phyloP scores from a whole-genome alignment of 2,329 filamentous ascomycete genomes.

The Ophiocordyceps sinensis region DNA sequence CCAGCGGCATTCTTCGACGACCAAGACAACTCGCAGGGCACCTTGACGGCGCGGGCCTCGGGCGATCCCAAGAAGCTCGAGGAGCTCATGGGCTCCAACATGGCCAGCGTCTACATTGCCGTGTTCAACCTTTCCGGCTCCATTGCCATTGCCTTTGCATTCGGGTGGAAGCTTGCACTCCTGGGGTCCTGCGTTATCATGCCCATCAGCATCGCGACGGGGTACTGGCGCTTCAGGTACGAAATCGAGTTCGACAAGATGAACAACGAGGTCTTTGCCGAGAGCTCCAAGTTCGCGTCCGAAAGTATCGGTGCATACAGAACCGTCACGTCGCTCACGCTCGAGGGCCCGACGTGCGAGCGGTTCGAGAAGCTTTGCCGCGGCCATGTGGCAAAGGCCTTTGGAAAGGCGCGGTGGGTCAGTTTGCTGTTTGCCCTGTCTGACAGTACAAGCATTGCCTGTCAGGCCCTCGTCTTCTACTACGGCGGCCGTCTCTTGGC shows the following conservation, averaged over 20 bases:
- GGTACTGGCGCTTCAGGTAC: conserved; percentile 38
- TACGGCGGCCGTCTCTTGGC: conserved; percentile 48
- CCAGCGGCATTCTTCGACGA: conserved; percentile 46
- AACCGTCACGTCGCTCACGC: conserved; percentile 55
- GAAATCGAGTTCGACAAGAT: conserved; percentile 56
- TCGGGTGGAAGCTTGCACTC: conserved; percentile 64
- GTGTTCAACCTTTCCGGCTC: conserved; percentile 52
- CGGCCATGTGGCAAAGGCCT: conserved; percentile 44
- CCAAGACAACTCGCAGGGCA: conserved; percentile 44
- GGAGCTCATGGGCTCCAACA: conserved; percentile 47
- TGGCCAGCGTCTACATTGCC: conserved; percentile 47
- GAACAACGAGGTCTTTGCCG: conserved; percentile 52
- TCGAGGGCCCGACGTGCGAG: conserved; percentile 49
- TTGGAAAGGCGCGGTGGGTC: conserved; percentile 44
- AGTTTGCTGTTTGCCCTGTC: conserved; percentile 55
- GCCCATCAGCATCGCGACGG: conserved; percentile 31
- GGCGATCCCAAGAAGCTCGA: conserved; percentile 45
- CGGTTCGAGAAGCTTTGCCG: conserved; percentile 46
- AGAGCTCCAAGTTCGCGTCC: conserved; percentile 60
- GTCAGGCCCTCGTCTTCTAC: conserved; percentile 52
- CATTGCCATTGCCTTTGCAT: conserved; percentile 52
- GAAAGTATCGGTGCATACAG: conserved; percentile 62
- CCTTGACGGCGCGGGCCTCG: conserved; percentile 40
- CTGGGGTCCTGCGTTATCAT: conserved; percentile 49
- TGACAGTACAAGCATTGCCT: conserved; percentile 49